phyloP scores from a whole-genome alignment of 805 yeast genomes.

The Maudiozyma pseudohumilis region DNA sequence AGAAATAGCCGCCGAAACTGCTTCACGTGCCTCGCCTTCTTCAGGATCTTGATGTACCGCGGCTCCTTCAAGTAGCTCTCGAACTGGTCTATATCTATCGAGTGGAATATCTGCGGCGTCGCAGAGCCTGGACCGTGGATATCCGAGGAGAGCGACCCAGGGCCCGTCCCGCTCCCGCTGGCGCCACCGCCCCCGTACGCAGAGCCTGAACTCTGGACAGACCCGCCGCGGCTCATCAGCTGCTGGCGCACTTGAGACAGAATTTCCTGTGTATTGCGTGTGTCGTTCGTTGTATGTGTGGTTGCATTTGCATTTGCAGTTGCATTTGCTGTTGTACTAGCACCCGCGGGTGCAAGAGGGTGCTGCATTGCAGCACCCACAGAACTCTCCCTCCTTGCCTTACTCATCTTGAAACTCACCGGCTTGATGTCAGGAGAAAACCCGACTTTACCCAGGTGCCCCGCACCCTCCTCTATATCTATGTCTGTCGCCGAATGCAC shows the following conservation, averaged over 20 bases:
- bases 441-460: too few relatives aligned
- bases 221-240: conserved; percentile 1
- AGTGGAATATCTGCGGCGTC: conserved; percentile 11
- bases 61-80: conserved; percentile 41
- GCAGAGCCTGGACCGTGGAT: too few relatives aligned
- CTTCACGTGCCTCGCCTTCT: conserved; percentile 38
- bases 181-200: conserved; percentile 1
- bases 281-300: background rate
- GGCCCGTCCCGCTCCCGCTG: too few relatives aligned
- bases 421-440: too few relatives aligned
- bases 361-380: background rate
- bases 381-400: background rate
- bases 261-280: conserved; percentile 5
- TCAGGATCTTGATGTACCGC: conserved; percentile 42
- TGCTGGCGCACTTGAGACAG: conserved; percentile 12
- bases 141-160: too few relatives aligned
- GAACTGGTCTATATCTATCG: conserved; percentile 31
- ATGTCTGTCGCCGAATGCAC: too few relatives aligned
- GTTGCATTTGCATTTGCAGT: too few relatives aligned
- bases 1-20: conserved; percentile 45
- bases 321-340: too few relatives aligned
- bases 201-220: background rate
- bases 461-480: too few relatives aligned
- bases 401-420: background rate
- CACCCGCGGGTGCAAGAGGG: too few relatives aligned